These are phyloP conservation scores for Ogataea trehaloabstinens DNA, from an alignment of 805 yeast genomes.

Conservation along the genomic window DNA sequence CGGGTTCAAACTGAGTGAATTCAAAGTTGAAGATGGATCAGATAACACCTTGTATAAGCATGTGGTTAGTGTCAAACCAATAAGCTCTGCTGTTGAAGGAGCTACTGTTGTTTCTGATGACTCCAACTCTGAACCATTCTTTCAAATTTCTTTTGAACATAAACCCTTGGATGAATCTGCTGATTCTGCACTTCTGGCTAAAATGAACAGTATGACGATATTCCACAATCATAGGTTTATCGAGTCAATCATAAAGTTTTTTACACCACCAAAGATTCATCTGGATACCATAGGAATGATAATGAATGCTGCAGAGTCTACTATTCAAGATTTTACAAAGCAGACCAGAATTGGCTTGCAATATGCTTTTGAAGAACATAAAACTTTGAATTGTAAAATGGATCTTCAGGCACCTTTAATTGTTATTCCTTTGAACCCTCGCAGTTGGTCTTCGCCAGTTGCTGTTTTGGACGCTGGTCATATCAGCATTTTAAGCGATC, in stretches of 20 bases:
- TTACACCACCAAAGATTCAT: slow-evolving; percentile 83
- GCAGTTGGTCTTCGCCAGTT: slow-evolving; percentile 80
- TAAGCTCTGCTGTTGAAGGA: slow-evolving; percentile 39
- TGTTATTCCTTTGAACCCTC: slow-evolving; percentile 79
- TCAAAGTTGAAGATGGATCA: slow-evolving; percentile 86
- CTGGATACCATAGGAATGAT: slow-evolving; percentile 86
- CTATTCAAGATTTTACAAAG: slow-evolving; percentile 84
- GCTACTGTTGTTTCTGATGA: slow-evolving; percentile 11
- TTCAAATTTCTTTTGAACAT: slow-evolving; percentile 76
- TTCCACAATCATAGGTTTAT: slow-evolving; percentile 84
- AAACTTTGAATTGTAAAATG: slow-evolving; percentile 77
- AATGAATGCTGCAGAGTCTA: slow-evolving; percentile 91
- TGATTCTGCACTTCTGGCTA: slow-evolving; percentile 71
- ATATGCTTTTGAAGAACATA: slow-evolving; percentile 92
- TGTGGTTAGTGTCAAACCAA: slow-evolving; percentile 77
- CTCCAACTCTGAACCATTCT: slow-evolving; percentile 56
- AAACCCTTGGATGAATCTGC: slow-evolving; percentile 85
- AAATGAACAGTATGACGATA: slow-evolving; percentile 81
- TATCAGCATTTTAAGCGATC: slow-evolving; percentile 75
- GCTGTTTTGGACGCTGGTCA: slow-evolving; percentile 95
- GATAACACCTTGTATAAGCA: slow-evolving; percentile 77
- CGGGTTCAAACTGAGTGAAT: slow-evolving; percentile 73
- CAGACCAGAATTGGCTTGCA: slow-evolving; percentile 92
- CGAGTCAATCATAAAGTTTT: slow-evolving; percentile 71
- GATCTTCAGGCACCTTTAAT: slow-evolving; percentile 94